Evolutionary conservation across 768 basidiomycete genomes (phyloP).

Genomic region (Agaricus sinodeliciosus): DNA sequence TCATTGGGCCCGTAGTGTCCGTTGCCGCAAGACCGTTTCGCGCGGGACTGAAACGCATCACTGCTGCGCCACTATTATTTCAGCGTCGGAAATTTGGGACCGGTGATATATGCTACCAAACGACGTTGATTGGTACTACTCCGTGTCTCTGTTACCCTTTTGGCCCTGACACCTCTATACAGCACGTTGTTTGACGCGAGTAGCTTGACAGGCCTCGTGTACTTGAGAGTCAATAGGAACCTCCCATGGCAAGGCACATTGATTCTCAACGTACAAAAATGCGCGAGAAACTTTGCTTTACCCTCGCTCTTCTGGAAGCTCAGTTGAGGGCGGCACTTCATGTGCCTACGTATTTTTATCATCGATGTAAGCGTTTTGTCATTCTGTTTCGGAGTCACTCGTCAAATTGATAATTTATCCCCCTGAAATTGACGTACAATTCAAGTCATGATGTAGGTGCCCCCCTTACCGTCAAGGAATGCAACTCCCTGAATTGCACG

Average conservation of each 20-base stretch:
- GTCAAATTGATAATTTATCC: not conserved
- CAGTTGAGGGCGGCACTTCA: not conserved
- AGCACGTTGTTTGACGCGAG: not conserved
- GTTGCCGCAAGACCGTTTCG: not conserved
- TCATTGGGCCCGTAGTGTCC: not conserved
- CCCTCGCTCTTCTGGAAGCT: slow-evolving; percentile 4
- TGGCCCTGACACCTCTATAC: not conserved
- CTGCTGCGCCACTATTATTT: not conserved
- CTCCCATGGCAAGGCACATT: not conserved
- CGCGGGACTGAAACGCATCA: not conserved
- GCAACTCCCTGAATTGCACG: not conserved
- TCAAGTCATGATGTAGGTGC: not conserved
- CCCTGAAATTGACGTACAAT: slow-evolving; percentile 7
- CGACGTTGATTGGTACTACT: not conserved
- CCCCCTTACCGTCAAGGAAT: not conserved
- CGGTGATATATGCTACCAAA: not conserved
- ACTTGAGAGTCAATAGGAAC: slow-evolving; percentile 1
- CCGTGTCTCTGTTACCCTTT: not conserved
- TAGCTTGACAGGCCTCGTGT: slow-evolving; percentile 11
- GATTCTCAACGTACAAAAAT: slow-evolving; percentile 5
- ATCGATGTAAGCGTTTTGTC: slow-evolving; percentile 1
- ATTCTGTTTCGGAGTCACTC: not conserved
- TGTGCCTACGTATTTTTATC: slow-evolving; percentile 6
- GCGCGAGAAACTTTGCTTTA: slow-evolving; percentile 3
- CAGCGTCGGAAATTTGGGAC: not conserved